Evolutionary conservation across 1,284 basidiomycete species (phyloP), one percentile per base, ranked within the genome.

Genomic region (Cutaneotrichosporon mucoides): DNA sequence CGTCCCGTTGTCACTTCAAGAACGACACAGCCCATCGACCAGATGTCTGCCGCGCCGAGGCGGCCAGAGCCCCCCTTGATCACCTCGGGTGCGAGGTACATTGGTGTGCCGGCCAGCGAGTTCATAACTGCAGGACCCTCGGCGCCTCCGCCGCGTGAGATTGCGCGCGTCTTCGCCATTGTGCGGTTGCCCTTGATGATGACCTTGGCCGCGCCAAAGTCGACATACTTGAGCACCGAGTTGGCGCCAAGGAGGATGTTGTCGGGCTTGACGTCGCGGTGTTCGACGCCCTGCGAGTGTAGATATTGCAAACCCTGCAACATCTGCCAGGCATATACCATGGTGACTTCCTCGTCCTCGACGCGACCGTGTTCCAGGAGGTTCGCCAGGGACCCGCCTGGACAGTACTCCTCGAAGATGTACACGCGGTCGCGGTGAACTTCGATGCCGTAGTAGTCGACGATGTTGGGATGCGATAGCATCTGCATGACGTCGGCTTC

Each of bases 11-110:
- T 91, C 69, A 92, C 94, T 75, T 99, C 95, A 43, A 99, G 84
- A 2, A 99, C 87, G 33, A 99, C 93, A 73, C 96, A 99, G 5
- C 96, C 96, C 60, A 99, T 79, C 33, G 75, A 74, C 96, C 96
- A 99, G 48, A 99, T 88, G 74, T 99, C 96, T 86, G 97, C 96
- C 3, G 96, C 93, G n/a, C 95, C 95, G 62, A 90, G 86, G 56
- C 88, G 83, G 13, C 88, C 85, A 0, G 68, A 60, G 68, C 88
- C 92, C 8, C 66, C 65, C 79, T 97, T 93, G 81, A 99, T 99
- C 52, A 98, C 88, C 75, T 99, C 96, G 1, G 96, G 96, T 9
- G 92, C 95, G 90, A 99, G 97, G 79, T 99, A 99, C 95, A 99
- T 99, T 0, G 96, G 96, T 15, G 96, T 99, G 12, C 96, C 96